These are phyloP conservation scores for Nitzschia palea DNA, from an alignment of 108 stramenopile genomes.

Conservation along the genomic window DNA sequence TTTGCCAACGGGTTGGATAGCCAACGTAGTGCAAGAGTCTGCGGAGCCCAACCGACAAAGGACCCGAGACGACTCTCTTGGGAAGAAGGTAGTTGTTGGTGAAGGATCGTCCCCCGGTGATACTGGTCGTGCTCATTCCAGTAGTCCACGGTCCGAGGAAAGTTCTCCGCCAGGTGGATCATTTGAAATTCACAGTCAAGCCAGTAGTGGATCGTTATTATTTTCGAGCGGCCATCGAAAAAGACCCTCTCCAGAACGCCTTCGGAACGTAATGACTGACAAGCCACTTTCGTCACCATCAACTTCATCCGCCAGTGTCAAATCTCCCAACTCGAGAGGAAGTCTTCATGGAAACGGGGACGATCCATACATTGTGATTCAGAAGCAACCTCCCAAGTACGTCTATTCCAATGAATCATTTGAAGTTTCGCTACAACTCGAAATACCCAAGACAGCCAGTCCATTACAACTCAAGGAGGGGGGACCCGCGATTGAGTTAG, in stretches of 20 bases:
- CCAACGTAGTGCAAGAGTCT: neutral
- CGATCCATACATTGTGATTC: slow-evolving; percentile 26
- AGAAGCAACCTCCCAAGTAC: slow-evolving; percentile 44
- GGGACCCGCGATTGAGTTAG: slow-evolving; percentile 15
- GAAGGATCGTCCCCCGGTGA: no score
- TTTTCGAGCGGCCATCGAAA: neutral
- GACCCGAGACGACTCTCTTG: neutral
- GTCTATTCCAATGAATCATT: slow-evolving; percentile 54
- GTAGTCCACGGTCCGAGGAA: slow-evolving; percentile 1
- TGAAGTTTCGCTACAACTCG: slow-evolving; percentile 44
- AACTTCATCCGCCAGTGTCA: neutral
- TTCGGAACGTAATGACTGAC: slow-evolving; percentile 24
- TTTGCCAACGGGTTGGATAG: neutral
- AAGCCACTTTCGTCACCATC: slow-evolving; percentile 33
- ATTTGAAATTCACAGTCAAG: neutral
- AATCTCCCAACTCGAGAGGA: slow-evolving; percentile 17
- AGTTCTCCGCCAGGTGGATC: neutral
- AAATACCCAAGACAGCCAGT: slow-evolving; percentile 14
- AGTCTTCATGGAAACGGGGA: slow-evolving; percentile 3
- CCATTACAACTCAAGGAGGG: slow-evolving; percentile 8
- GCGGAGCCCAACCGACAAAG: neutral
- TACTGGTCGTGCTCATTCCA: no score
- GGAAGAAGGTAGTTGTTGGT: no score
- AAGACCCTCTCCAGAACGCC: neutral
- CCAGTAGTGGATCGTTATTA: neutral